These are phyloP conservation scores for Panicum virgatum DNA, from an alignment of 202 grass and related monocot genomes.

Conservation along the genomic window DNA sequence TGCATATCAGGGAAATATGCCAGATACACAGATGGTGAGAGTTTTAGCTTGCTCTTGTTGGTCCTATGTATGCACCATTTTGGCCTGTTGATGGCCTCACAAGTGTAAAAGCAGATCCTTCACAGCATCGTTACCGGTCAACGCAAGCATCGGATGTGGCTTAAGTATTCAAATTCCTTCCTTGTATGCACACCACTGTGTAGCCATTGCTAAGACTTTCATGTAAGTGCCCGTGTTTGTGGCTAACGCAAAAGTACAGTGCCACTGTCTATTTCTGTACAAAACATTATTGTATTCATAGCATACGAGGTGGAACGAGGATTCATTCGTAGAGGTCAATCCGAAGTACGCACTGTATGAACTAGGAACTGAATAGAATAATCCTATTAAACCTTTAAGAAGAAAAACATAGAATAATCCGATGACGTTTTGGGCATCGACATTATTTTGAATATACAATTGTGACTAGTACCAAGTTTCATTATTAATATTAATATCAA, in stretches of 20 bases:
- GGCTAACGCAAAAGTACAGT: background rate
- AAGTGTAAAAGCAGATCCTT: conserved; percentile 18
- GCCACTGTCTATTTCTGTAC: background rate
- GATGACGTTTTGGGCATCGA: too few species aligned
- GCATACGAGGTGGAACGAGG: background rate
- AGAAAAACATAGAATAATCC: background rate
- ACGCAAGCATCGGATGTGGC: background rate
- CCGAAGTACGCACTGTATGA: background rate
- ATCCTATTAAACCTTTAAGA: background rate
- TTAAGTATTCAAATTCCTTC: background rate
- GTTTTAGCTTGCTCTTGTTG: background rate
- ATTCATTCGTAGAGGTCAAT: background rate
- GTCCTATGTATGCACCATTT: background rate
- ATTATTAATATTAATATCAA: too few species aligned
- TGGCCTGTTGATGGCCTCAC: background rate
- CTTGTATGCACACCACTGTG: background rate
- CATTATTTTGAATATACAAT: too few species aligned
- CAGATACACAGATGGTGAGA: too few species aligned
- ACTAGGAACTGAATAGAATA: background rate
- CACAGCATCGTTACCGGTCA: background rate
- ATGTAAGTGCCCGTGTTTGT: background rate
- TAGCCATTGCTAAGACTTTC: conserved; percentile 8
- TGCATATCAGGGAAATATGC: background rate
- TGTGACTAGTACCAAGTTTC: too few species aligned
- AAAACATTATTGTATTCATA: background rate